Conservation (phyloP, 208 protist species). For the Novymonas esmeraldas region DNA sequence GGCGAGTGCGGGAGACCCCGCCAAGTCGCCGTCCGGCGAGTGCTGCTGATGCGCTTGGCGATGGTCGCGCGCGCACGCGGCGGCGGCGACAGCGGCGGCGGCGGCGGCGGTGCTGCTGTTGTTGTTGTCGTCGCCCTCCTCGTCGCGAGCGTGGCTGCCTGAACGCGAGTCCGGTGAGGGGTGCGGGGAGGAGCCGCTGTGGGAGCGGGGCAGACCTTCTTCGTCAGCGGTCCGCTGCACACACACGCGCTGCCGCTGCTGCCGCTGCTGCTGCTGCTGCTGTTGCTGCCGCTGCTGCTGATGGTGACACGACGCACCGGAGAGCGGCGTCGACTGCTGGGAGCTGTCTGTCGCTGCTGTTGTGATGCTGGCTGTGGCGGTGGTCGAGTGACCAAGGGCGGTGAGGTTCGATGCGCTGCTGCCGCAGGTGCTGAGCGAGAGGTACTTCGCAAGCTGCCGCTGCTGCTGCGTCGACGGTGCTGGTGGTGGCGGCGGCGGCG, state of each 20-base stretch:
- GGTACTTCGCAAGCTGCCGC: neutral
- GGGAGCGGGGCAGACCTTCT: neutral
- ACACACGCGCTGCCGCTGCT: conserved; percentile 3
- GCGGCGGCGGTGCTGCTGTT: neutral
- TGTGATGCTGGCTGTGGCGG: conserved; percentile 17
- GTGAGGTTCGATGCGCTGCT: conserved; percentile 26
- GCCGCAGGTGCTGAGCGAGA: conserved; percentile 19
- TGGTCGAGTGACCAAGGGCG: conserved; percentile 10
- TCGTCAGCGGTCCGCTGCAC: conserved; percentile 18
- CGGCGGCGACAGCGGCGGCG: neutral
- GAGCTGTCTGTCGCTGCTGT: conserved; percentile 23
- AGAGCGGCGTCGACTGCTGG: conserved; percentile 24
- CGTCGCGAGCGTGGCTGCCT: conserved; percentile 14
- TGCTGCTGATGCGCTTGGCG: neutral
- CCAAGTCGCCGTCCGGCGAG: neutral
- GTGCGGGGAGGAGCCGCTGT: conserved; percentile 1
- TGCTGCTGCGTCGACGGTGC: too few relatives aligned
- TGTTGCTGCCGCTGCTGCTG: conserved; percentile 15
- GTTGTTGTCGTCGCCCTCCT: conserved; percentile 16
- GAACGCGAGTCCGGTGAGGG: conserved; percentile 25
- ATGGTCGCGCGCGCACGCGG: neutral
- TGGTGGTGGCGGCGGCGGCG: too few relatives aligned
- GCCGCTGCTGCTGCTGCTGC: conserved; percentile 15
- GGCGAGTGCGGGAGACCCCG: too few relatives aligned
- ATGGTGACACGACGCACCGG: conserved; percentile 20